phyloP scores from a whole-genome alignment of 768 basidiomycete genomes.

The Filobasidium floriforme region DNA sequence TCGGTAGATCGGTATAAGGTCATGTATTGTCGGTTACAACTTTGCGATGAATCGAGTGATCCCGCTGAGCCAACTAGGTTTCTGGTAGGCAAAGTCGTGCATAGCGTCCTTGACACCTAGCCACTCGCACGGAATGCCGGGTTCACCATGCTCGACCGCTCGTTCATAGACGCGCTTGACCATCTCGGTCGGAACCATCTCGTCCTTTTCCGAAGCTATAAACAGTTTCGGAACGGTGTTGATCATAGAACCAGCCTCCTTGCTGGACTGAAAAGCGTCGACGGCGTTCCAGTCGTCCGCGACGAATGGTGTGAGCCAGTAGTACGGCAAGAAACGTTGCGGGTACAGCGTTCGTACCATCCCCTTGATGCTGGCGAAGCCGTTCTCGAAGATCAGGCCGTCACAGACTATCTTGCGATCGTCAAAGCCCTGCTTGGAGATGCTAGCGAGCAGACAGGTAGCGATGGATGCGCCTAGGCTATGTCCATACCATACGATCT shows the following conservation, averaged over 20 bases:
- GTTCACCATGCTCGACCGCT: neutral
- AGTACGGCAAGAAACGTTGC: constrained; percentile 52
- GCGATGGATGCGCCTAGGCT: constrained; percentile 52
- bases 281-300: constrained; percentile 52
- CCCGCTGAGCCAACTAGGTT: constrained; percentile 39
- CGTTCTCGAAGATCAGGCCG: constrained; percentile 53
- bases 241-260: neutral
- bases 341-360: constrained; percentile 53
- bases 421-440: constrained; percentile 22
- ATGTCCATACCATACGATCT: constrained; percentile 50
- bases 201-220: constrained; percentile 46
- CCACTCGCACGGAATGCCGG: constrained; percentile 13
- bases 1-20: neutral
- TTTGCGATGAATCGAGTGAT: constrained; percentile 29
- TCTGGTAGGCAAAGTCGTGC: constrained; percentile 48
- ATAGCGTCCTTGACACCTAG: constrained; percentile 44
- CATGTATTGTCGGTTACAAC: neutral
- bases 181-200: constrained; percentile 50
- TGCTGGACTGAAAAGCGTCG: constrained; percentile 29
- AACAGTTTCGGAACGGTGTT: constrained; percentile 21
- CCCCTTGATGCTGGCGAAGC: constrained; percentile 50
- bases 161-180: constrained; percentile 39
- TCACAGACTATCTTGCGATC: constrained; percentile 6
- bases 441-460: constrained; percentile 46
- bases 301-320: constrained; percentile 49